Evolutionary conservation across 495 filamentous ascomycete species (phyloP).

Genomic region (Aspergillus hancockii): DNA sequence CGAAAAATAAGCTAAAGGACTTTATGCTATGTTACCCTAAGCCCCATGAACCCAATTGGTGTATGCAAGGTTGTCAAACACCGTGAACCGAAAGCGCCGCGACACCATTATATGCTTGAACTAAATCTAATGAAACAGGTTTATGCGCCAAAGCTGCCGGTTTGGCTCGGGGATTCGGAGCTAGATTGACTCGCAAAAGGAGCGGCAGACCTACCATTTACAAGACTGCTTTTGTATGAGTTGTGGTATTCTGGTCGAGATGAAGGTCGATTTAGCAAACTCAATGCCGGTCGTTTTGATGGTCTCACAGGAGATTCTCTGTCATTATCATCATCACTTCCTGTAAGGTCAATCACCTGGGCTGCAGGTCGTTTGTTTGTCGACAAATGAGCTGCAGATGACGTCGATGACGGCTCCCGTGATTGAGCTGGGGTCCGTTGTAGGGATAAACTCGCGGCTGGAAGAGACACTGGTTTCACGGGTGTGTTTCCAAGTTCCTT

Average conservation of each 20-base stretch:
- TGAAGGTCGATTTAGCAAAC: constrained; percentile 19
- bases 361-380: constrained; percentile 62
- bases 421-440: constrained; percentile 57
- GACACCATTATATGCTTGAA: constrained; percentile 24
- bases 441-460: constrained; percentile 31
- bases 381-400: constrained; percentile 41
- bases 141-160: constrained; percentile 18
- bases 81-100: constrained; percentile 18
- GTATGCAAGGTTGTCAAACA: constrained; percentile 5
- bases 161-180: constrained; percentile 12
- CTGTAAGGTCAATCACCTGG: constrained; percentile 77
- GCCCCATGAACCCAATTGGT: constrained; percentile 9
- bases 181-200: constrained; percentile 22
- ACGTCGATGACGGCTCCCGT: constrained; percentile 53
- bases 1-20: neutral
- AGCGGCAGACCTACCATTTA: constrained; percentile 25
- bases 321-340: constrained; percentile 70
- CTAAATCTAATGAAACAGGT: neutral
- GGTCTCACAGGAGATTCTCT: constrained; percentile 60
- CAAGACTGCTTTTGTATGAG: constrained; percentile 23
- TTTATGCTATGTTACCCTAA: neutral
- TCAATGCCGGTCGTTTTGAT: constrained; percentile 50
- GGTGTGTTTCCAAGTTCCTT: constrained; percentile 49
- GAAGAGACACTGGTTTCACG: constrained; percentile 49
- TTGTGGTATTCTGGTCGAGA: constrained; percentile 27